Evolutionary conservation across 2,329 filamentous ascomycete genomes (phyloP).

Genomic region (Bertia moriformis): DNA sequence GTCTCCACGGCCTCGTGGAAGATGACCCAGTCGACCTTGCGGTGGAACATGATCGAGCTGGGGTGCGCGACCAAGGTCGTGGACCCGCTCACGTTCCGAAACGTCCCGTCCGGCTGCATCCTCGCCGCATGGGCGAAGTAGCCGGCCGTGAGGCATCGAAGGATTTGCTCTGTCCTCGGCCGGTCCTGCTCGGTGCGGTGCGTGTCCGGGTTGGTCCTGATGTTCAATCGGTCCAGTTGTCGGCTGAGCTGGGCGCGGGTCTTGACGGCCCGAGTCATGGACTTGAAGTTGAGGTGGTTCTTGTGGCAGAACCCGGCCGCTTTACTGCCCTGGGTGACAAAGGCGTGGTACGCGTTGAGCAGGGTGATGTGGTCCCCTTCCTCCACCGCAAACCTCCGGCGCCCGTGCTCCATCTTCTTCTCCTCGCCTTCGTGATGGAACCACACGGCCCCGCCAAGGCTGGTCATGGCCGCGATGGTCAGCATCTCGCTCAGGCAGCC

Average conservation of each 20-base stretch:
- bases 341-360: conserved; percentile 84
- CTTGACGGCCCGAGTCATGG: conserved; percentile 67
- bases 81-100: conserved; percentile 68
- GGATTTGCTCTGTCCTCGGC: conserved; percentile 73
- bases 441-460: conserved; percentile 70
- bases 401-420: conserved; percentile 57
- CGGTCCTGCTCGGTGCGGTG: conserved; percentile 30
- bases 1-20: conserved; percentile 91
- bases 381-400: conserved; percentile 74
- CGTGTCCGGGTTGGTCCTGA: conserved; percentile 33
- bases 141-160: conserved; percentile 71
- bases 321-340: conserved; percentile 68
- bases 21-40: conserved; percentile 90
- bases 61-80: conserved; percentile 76
- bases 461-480: conserved; percentile 88
- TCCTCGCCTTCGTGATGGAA: conserved; percentile 66
- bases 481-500: conserved; percentile 73
- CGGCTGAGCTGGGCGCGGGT: conserved; percentile 74
- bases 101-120: conserved; percentile 87
- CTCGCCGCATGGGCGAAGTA: conserved; percentile 87
- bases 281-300: conserved; percentile 75
- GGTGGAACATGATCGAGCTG: conserved; percentile 85
- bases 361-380: conserved; percentile 90
- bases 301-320: conserved; percentile 77
- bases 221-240: conserved; percentile 73